A percentile compares a stretch with the other conserved stretches of the same genome.
Conservation (phyloP, 1,284 basidiomycete genomes). For the Pyrrhoderma lamaoense region DNA sequence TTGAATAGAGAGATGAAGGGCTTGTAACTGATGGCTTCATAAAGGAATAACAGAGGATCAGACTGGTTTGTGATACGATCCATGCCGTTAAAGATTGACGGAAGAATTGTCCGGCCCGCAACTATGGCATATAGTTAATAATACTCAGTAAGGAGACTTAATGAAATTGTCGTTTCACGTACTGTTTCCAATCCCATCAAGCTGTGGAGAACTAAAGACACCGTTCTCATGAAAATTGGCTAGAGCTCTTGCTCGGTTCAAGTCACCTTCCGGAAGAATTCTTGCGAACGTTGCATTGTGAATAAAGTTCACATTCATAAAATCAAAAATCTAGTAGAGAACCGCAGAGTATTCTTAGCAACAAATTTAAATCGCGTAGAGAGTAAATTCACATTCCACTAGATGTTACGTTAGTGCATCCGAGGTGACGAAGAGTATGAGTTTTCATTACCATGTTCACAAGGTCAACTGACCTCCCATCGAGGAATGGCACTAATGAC, state of each 20-base stretch:
- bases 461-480: conserved; percentile 33
- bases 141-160: background rate
- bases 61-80: conserved; percentile 36
- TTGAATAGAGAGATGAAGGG: conserved; percentile 49
- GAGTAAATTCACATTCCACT: conserved; percentile 17
- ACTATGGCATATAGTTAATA: conserved; percentile 30
- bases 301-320: conserved; percentile 43
- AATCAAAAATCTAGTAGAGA: conserved; percentile 37
- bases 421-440: background rate
- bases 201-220: conserved; percentile 36
- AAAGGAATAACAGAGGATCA: conserved; percentile 36
- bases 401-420: background rate
- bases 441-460: conserved; percentile 32
- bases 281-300: conserved; percentile 39
- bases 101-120: conserved; percentile 39
- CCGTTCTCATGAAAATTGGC: conserved; percentile 45
- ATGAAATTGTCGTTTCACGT: conserved; percentile 12
- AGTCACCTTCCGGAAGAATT: conserved; percentile 27
- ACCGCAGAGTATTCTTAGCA: too few relatives aligned
- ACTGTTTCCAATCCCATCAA: conserved; percentile 39
- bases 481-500: conserved; percentile 33
- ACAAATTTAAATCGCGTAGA: too few relatives aligned
- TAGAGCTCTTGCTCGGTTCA: conserved; percentile 34
- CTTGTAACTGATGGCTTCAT: conserved; percentile 44
- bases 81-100: conserved; percentile 37